Percentiles rank a stretch among this genome's conserved stretches.
phyloP scores from a whole-genome alignment of 208 protist genomes.

The Trypanosoma brucei region DNA sequence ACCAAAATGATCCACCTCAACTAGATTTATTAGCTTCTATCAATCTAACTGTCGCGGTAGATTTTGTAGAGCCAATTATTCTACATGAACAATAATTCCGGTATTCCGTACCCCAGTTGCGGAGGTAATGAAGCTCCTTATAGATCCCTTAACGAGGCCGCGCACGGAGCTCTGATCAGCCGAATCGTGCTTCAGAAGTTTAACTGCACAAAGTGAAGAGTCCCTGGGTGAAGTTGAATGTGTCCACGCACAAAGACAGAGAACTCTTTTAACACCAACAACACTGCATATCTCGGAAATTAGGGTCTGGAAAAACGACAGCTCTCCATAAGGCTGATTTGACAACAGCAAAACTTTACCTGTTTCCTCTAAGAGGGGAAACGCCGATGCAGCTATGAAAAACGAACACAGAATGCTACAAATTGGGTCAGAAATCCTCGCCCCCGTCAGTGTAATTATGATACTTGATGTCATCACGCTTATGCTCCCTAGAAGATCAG shows the following conservation, averaged over 20 bases:
- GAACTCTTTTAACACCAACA: slow-evolving; percentile 10
- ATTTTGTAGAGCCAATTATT: slow-evolving; percentile 13
- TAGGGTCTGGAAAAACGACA: slow-evolving; percentile 25
- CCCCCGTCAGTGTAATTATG: slow-evolving; percentile 54
- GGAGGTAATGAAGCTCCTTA: slow-evolving; percentile 5
- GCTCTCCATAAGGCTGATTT: slow-evolving; percentile 22
- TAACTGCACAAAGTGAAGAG: slow-evolving; percentile 41
- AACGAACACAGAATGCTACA: slow-evolving; percentile 65
- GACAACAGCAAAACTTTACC: slow-evolving; percentile 67
- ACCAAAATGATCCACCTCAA: too few species aligned
- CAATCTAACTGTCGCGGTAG: too few species aligned
- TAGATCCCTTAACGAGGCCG: slow-evolving; percentile 4
- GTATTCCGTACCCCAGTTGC: slow-evolving; percentile 11
- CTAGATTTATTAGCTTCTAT: too few species aligned
- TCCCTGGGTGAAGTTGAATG: slow-evolving; percentile 62
- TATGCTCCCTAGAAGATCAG: slow-evolving; percentile 81
- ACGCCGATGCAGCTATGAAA: slow-evolving; percentile 65
- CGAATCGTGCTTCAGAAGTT: slow-evolving; percentile 2
- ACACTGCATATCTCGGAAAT: slow-evolving; percentile 27
- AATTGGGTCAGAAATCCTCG: slow-evolving; percentile 70
- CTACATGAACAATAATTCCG: slow-evolving; percentile 27
- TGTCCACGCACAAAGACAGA: slow-evolving; percentile 41
- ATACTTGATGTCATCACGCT: slow-evolving; percentile 81
- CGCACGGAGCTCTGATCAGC: slow-evolving; percentile 19
- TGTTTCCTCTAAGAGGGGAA: slow-evolving; percentile 75